These are phyloP conservation scores for Claviceps pusilla DNA, from an alignment of 2,329 filamentous ascomycete genomes.

Conservation along the genomic window DNA sequence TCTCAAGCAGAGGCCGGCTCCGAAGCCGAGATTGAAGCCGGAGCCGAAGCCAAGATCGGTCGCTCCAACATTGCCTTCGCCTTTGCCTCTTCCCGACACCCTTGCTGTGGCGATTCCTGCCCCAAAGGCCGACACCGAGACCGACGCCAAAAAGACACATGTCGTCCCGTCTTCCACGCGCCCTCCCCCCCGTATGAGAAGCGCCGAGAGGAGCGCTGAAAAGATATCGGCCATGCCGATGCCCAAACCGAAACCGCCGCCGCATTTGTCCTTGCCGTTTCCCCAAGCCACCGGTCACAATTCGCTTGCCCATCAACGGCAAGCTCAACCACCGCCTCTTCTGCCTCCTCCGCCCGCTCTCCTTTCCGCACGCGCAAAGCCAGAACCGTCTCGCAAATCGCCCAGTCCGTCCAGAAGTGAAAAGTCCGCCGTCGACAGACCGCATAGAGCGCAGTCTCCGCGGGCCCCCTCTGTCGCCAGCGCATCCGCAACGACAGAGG, in stretches of 20 bases:
- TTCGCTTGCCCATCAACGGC: background rate
- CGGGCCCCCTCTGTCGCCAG: constrained; percentile 9
- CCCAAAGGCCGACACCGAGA: background rate
- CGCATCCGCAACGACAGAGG: constrained; percentile 11
- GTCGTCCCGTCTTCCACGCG: background rate
- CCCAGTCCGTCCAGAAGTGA: background rate
- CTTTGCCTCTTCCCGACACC: background rate
- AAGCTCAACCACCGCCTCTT: background rate
- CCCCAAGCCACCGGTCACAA: background rate
- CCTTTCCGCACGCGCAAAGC: background rate
- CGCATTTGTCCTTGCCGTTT: constrained; percentile 3
- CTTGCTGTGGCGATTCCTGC: too few relatives aligned
- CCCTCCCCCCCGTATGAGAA: background rate
- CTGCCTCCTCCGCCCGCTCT: too few relatives aligned
- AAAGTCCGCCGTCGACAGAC: constrained; percentile 7
- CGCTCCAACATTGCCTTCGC: background rate
- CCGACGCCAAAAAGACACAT: background rate
- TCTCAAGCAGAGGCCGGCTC: background rate
- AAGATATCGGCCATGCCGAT: constrained; percentile 4
- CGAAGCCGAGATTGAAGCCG: background rate
- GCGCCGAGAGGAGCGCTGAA: constrained; percentile 1
- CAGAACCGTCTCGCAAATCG: background rate
- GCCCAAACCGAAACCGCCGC: constrained; percentile 10
- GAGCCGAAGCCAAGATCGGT: background rate
- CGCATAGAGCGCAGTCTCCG: constrained; percentile 8